Conservation (phyloP, 2,329 filamentous ascomycete genomes). For the Ophiostoma triangulosporum region DNA sequence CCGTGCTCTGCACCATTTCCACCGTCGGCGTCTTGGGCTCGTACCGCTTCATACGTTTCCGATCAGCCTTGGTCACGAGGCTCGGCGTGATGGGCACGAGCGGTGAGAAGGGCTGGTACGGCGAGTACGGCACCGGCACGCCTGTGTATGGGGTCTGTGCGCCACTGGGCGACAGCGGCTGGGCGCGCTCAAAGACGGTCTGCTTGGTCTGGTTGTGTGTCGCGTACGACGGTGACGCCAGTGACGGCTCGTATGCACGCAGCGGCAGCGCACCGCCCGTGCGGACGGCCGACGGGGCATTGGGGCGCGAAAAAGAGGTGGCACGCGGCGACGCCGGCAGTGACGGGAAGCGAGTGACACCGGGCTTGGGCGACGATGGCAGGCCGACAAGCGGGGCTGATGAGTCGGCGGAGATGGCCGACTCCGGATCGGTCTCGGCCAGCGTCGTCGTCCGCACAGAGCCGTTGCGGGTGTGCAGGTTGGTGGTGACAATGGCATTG, state of each 20-base stretch:
- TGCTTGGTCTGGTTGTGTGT: slow-evolving; percentile 37
- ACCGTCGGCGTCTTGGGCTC: slow-evolving; percentile 49
- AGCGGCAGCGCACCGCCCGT: slow-evolving; percentile 44
- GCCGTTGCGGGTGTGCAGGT: slow-evolving; percentile 10
- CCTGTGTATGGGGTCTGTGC: slow-evolving; percentile 47
- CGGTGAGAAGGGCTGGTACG: slow-evolving; percentile 68
- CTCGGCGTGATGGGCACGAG: slow-evolving; percentile 65
- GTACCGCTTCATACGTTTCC: slow-evolving; percentile 53
- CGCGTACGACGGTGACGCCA: slow-evolving; percentile 34
- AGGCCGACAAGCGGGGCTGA: slow-evolving; percentile 38
- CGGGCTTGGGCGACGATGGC: slow-evolving; percentile 36
- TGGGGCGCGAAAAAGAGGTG: slow-evolving; percentile 29
- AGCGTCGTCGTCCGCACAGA: background rate
- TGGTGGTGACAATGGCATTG: slow-evolving; percentile 13
- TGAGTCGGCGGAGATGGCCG: slow-evolving; percentile 28
- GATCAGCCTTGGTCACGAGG: slow-evolving; percentile 55
- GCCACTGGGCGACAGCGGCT: slow-evolving; percentile 42
- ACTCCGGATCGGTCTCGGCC: slow-evolving; percentile 33
- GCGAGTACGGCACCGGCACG: slow-evolving; percentile 54
- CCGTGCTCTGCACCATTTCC: slow-evolving; percentile 46
- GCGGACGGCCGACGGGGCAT: slow-evolving; percentile 40
- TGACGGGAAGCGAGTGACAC: slow-evolving; percentile 25
- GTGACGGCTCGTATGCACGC: slow-evolving; percentile 46
- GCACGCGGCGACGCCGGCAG: slow-evolving; percentile 11
- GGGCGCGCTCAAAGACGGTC: slow-evolving; percentile 47